phyloP scores from a whole-genome alignment of 345 rosid species.

The Eucalyptus virginea region DNA sequence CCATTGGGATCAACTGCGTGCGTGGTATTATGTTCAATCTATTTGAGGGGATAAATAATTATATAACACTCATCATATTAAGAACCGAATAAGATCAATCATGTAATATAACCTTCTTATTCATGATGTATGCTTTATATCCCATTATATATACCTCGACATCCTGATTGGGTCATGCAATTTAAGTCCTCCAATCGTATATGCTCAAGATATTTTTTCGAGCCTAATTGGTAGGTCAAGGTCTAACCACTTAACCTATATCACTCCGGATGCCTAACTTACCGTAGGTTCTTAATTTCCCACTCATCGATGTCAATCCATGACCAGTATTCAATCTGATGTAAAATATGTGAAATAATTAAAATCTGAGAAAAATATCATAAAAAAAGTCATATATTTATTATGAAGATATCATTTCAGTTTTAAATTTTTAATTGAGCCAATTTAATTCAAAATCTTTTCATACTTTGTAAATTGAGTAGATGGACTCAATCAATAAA shows the following conservation, averaged over 20 bases:
- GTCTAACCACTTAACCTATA: neutral
- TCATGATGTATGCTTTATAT: neutral
- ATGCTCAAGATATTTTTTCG: neutral
- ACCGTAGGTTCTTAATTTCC: neutral
- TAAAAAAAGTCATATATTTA: neutral
- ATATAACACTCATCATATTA: neutral
- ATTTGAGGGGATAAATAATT: no score
- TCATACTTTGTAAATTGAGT: no score
- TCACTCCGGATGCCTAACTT: neutral
- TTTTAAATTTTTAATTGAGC: no score
- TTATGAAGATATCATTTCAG: fast-evolving
- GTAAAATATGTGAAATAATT: neutral
- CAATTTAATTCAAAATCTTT: no score
- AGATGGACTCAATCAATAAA: no score
- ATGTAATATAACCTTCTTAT: neutral
- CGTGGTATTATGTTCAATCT: neutral
- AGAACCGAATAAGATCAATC: no score
- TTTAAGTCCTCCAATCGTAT: neutral
- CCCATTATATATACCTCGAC: neutral
- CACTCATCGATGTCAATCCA: neutral
- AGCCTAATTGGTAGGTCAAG: neutral
- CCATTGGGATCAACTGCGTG: neutral
- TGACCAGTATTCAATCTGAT: neutral
- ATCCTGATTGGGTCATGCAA: neutral
- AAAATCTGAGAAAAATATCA: neutral